Evolutionary conservation across 768 basidiomycete species (phyloP).

Genomic region (Arthromyces matolae): DNA sequence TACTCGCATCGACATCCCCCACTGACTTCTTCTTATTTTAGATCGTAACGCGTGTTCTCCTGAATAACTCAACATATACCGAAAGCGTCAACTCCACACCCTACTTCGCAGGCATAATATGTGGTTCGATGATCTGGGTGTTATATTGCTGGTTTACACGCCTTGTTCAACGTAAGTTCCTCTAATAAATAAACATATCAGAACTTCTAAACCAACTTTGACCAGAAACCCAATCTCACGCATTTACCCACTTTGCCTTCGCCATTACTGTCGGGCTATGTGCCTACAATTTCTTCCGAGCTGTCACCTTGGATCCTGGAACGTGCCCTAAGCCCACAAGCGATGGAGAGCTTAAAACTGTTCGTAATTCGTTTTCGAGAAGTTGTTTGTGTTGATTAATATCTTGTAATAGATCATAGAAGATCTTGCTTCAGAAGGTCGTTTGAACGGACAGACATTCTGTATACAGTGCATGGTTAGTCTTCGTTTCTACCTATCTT

Average conservation of each 20-base stretch:
- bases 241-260: conserved; percentile 75
- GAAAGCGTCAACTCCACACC: conserved; percentile 84
- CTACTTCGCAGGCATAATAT: conserved; percentile 91
- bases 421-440: conserved; percentile 81
- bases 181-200: conserved; percentile 27
- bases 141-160: conserved; percentile 77
- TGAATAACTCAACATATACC: conserved; percentile 78
- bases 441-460: conserved; percentile 93
- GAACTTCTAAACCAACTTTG: not conserved
- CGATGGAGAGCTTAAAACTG: conserved; percentile 85
- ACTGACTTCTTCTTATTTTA: conserved; percentile 23
- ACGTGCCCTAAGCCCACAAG: conserved; percentile 75
- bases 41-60: conserved; percentile 82
- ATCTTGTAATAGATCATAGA: conserved; percentile 69
- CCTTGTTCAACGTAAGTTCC: conserved; percentile 61
- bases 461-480: conserved; percentile 92
- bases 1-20: conserved; percentile 4
- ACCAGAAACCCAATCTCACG: conserved; percentile 72
- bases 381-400: not conserved
- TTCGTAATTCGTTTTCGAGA: conserved; percentile 33
- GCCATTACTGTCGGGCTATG: conserved; percentile 68
- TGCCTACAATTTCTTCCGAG: conserved; percentile 86
- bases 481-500: not conserved
- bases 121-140: conserved; percentile 83
- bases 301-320: conserved; percentile 87